Evolutionary conservation across 768 basidiomycete species (phyloP).

Genomic region (Russula abietina): DNA sequence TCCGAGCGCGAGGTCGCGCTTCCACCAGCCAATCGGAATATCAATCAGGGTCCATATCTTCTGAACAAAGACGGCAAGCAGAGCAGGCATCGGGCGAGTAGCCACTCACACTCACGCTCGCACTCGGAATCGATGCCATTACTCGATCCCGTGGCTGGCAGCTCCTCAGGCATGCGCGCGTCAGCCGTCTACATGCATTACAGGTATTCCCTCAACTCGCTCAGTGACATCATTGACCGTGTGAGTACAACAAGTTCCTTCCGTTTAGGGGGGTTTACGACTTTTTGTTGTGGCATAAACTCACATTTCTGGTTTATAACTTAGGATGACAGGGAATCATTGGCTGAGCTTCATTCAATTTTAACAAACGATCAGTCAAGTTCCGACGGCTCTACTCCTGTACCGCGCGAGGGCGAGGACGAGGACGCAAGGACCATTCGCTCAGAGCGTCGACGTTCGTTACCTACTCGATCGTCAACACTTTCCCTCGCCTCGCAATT

Average conservation of each 20-base stretch:
- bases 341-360: slow-evolving; percentile 69
- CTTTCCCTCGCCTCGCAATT: slow-evolving; percentile 53
- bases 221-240: slow-evolving; percentile 72
- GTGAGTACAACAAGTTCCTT: slow-evolving; percentile 37
- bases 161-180: slow-evolving; percentile 18
- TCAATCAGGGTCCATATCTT: slow-evolving; percentile 47
- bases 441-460: slow-evolving; percentile 38
- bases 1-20: slow-evolving; percentile 15
- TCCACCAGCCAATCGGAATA: slow-evolving; percentile 33
- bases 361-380: slow-evolving; percentile 35
- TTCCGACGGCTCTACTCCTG: slow-evolving; percentile 18
- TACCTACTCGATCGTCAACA: slow-evolving; percentile 59
- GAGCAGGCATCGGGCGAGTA: slow-evolving; percentile 36
- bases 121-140: slow-evolving; percentile 54
- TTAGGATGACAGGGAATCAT: slow-evolving; percentile 70
- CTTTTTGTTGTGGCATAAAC: not conserved
- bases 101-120: slow-evolving; percentile 35
- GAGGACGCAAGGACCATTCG: slow-evolving; percentile 16
- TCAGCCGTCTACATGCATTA: slow-evolving; percentile 62
- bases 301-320: not conserved
- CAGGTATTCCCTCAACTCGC: slow-evolving; percentile 74
- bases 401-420: slow-evolving; percentile 6
- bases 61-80: slow-evolving; percentile 31
- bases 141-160: slow-evolving; percentile 29
- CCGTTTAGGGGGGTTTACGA: slow-evolving; percentile 9